A percentile compares a stretch with the other conserved stretches of the same genome.
Conservation (phyloP, 192 early-diverging fungal genomes). For the Coemansia sp. region DNA sequence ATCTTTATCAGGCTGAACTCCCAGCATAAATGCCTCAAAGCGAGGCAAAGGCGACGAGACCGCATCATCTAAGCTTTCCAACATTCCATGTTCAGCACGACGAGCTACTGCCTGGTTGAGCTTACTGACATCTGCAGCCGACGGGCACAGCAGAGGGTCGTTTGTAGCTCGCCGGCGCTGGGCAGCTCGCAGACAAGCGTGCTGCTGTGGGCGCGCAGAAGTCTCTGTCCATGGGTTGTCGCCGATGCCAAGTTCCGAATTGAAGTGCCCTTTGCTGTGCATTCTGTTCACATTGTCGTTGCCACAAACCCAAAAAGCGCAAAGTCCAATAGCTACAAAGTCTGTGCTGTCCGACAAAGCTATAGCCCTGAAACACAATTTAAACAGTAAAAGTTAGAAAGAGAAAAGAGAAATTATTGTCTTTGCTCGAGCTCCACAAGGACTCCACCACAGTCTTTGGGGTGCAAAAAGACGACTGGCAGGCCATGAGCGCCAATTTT, state of each 20-base stretch:
- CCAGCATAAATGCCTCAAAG: conserved; percentile 31
- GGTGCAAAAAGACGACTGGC: conserved; percentile 78
- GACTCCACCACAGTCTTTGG: conserved; percentile 80
- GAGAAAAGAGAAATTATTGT: conserved; percentile 1
- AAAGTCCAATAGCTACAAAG: no score
- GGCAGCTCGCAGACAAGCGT: conserved; percentile 13
- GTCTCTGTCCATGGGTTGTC: conserved; percentile 22
- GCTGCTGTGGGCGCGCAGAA: background rate
- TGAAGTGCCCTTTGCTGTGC: background rate
- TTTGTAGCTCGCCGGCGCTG: conserved; percentile 18
- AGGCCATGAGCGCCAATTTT: conserved; percentile 81
- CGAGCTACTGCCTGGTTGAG: conserved; percentile 14
- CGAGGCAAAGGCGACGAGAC: conserved; percentile 42
- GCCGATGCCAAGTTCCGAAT: background rate
- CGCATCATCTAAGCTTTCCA: conserved; percentile 38
- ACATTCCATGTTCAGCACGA: conserved; percentile 19
- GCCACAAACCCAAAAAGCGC: no score
- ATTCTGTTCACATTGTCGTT: background rate
- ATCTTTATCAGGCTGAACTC: conserved; percentile 29
- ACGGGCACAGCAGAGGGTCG: conserved; percentile 44
- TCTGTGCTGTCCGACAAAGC: no score
- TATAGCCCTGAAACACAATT: background rate
- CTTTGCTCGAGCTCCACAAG: conserved; percentile 70
- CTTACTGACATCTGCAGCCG: conserved; percentile 11
- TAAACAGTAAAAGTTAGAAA: background rate